phyloP scores from a whole-genome alignment of 164 flowering plant species.

The Sextonia rubra region DNA sequence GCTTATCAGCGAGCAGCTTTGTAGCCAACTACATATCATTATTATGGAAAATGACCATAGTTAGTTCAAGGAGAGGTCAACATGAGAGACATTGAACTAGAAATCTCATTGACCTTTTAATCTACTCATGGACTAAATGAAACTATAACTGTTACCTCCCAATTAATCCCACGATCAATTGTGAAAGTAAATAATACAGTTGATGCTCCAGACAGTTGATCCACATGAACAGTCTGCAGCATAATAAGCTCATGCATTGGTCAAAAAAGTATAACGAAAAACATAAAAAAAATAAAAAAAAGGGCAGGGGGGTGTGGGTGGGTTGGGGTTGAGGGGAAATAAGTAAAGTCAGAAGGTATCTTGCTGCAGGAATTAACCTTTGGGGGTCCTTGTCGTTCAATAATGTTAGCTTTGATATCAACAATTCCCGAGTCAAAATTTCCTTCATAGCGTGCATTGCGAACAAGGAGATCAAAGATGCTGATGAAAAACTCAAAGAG shows the following conservation, averaged over 20 bases:
- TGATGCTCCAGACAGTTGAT: conserved; percentile 81
- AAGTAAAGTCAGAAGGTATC: not conserved
- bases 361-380: conserved; percentile 44
- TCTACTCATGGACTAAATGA: not conserved
- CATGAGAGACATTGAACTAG: not conserved
- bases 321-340: too few relatives aligned
- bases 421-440: conserved; percentile 94
- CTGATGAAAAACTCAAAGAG: conserved; percentile 84
- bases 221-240: conserved; percentile 86
- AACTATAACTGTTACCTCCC: conserved; percentile 58
- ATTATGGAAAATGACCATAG: not conserved
- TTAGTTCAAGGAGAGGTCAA: not conserved
- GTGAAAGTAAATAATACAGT: conserved; percentile 82
- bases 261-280: not conserved
- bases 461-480: conserved; percentile 75
- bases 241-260: conserved; percentile 16
- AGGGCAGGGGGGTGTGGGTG: too few relatives aligned
- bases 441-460: conserved; percentile 88
- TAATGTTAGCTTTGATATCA: conserved; percentile 71
- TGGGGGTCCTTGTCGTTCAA: conserved; percentile 68
- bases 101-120: not conserved
- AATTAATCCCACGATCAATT: conserved; percentile 86
- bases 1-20: conserved; percentile 63
- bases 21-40: conserved; percentile 51
- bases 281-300: not conserved